Conservation (phyloP, 2,329 filamentous ascomycete genomes). For the Xylogone sp. region DNA sequence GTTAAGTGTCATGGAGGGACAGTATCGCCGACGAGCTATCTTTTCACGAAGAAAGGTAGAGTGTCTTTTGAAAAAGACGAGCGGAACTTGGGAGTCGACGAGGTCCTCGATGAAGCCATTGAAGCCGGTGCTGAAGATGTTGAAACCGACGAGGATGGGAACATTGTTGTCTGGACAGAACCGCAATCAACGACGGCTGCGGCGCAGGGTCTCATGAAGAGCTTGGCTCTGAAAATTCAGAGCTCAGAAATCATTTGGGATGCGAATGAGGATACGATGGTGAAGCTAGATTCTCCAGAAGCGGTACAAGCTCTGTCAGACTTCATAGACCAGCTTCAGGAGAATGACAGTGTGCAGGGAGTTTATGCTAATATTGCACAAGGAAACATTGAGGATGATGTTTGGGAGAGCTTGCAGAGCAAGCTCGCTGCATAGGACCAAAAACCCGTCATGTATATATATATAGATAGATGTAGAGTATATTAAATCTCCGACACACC, state of each 20-base stretch:
- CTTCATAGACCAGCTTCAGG: slow-evolving; percentile 57
- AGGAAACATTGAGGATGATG: slow-evolving; percentile 47
- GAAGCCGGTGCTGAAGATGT: slow-evolving; percentile 80
- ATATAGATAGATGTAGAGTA: slow-evolving; percentile 24
- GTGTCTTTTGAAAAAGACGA: slow-evolving; percentile 64
- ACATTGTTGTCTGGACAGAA: slow-evolving; percentile 68
- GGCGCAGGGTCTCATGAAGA: slow-evolving; percentile 58
- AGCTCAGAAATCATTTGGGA: slow-evolving; percentile 82
- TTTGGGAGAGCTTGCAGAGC: slow-evolving; percentile 50
- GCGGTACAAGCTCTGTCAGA: slow-evolving; percentile 53
- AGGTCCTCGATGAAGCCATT: slow-evolving; percentile 75
- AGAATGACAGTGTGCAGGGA: slow-evolving; percentile 70
- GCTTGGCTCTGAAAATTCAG: slow-evolving; percentile 63
- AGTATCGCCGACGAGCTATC: slow-evolving; percentile 71
- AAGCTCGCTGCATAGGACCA: slow-evolving; percentile 43
- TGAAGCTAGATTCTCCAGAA: slow-evolving; percentile 55
- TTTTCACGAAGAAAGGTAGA: slow-evolving; percentile 79
- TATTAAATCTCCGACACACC: slow-evolving; percentile 9
- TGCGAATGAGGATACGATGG: slow-evolving; percentile 74
- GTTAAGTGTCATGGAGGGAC: slow-evolving; percentile 71
- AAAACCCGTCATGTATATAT: too few relatives aligned
- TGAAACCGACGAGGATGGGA: slow-evolving; percentile 62
- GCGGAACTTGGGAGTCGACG: slow-evolving; percentile 49
- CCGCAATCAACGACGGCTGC: slow-evolving; percentile 61
- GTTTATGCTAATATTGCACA: slow-evolving; percentile 69